These are phyloP conservation scores for Podospora appendiculata DNA, from an alignment of 495 filamentous ascomycete species.

Conservation along the genomic window DNA sequence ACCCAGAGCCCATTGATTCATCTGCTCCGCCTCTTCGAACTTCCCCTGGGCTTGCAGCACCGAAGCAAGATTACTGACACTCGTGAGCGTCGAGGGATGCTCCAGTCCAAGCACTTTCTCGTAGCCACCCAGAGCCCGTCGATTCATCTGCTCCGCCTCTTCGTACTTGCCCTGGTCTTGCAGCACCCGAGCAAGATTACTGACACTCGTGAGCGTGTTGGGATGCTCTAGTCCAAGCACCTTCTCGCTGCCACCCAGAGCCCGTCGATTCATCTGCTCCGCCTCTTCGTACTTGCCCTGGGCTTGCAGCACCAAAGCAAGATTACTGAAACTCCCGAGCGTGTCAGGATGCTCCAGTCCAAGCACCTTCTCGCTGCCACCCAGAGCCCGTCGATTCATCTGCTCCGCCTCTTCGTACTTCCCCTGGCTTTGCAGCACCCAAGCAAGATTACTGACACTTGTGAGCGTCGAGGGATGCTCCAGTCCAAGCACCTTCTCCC, in stretches of 20 bases:
- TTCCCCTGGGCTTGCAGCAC: background rate
- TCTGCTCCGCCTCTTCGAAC: background rate
- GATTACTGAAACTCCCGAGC: slow-evolving; percentile 15
- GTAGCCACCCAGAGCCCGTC: background rate
- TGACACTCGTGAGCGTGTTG: background rate
- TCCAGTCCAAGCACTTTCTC: background rate
- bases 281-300: background rate
- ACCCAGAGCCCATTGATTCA: background rate
- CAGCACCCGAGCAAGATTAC: background rate
- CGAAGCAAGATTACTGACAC: background rate
- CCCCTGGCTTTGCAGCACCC: background rate
- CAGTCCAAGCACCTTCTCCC: background rate
- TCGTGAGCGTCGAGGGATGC: slow-evolving; percentile 11
- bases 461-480: slow-evolving; percentile 1
- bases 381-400: background rate
- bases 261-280: background rate
- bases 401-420: background rate
- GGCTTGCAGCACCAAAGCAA: slow-evolving; percentile 12
- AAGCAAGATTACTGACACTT: background rate
- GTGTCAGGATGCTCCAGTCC: background rate
- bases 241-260: slow-evolving; percentile 11
- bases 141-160: background rate
- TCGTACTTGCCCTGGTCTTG: background rate
- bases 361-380: background rate
- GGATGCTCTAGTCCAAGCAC: background rate